A percentile compares a stretch with the other conserved stretches of the same genome.
phyloP scores from a whole-genome alignment of 169 alveolate genomes.

The Eimeria maxima region DNA sequence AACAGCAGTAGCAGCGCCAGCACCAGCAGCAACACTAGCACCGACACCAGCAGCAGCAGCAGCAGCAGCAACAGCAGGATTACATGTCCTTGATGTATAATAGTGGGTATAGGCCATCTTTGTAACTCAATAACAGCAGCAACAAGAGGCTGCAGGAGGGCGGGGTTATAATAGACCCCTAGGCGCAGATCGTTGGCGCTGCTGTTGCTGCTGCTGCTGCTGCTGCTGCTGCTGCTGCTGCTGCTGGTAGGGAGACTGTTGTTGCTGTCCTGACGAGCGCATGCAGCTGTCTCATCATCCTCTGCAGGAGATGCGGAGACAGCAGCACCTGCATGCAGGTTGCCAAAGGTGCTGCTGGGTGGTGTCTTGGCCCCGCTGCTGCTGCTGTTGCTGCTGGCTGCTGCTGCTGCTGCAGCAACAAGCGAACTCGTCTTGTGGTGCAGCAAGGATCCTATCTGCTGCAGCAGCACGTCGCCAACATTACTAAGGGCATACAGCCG shows the following conservation, averaged over 20 bases:
- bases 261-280: slow-evolving; percentile 41
- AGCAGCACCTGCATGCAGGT: background rate
- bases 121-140: slow-evolving; percentile 58
- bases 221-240: slow-evolving; percentile 5
- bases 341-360: background rate
- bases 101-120: slow-evolving; percentile 71
- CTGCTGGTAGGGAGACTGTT: background rate
- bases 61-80: background rate
- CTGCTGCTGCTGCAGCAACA: slow-evolving; percentile 21
- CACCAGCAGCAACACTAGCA: background rate
- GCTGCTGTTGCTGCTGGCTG: slow-evolving; percentile 30
- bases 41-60: background rate
- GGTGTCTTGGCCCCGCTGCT: slow-evolving; percentile 2
- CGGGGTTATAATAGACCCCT: slow-evolving; percentile 49
- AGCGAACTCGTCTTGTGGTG: slow-evolving; percentile 60
- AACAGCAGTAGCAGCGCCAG: too few species aligned
- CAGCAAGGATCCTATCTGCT: slow-evolving; percentile 56
- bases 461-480: slow-evolving; percentile 66
- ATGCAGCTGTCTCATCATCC: slow-evolving; percentile 12
- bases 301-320: slow-evolving; percentile 26
- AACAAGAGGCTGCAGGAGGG: slow-evolving; percentile 17
- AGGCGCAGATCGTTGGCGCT: slow-evolving; percentile 32
- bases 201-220: slow-evolving; percentile 50
- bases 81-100: slow-evolving; percentile 69
- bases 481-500: slow-evolving; percentile 66